Conservation (phyloP, 106 monocot species). For the Dendrobium chrysotoxum region DNA sequence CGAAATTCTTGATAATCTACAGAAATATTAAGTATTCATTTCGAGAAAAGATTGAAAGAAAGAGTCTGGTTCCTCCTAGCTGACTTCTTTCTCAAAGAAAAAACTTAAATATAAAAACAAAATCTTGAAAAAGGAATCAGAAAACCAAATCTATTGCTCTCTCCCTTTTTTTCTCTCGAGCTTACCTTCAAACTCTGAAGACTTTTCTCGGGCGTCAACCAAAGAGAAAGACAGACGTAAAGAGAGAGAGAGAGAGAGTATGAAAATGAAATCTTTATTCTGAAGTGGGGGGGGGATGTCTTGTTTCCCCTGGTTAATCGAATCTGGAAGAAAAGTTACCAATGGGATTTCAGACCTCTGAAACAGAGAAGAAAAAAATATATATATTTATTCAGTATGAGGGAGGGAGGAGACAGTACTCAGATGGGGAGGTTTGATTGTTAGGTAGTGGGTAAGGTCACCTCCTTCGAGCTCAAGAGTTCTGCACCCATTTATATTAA, state of each 20-base stretch:
- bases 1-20: not conserved
- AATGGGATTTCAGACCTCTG: not conserved
- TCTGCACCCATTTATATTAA: not conserved
- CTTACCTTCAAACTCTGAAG: not conserved
- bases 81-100: not conserved
- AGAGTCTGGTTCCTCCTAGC: not conserved
- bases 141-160: not conserved
- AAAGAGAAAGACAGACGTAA: not conserved
- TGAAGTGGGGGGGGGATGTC: not conserved
- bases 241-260: not conserved
- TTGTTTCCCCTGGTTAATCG: not conserved
- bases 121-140: not conserved
- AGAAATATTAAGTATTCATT: not conserved
- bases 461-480: not conserved
- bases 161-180: not conserved
- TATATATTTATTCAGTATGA: not conserved
- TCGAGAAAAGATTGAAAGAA: not conserved
- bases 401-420: not conserved
- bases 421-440: not conserved
- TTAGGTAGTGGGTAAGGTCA: slow-evolving; percentile 1
- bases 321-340: not conserved
- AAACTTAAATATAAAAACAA: not conserved
- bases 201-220: not conserved
- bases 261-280: not conserved
- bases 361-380: not conserved